Conservation (phyloP, 345 rosid species). For the Populus alba region DNA sequence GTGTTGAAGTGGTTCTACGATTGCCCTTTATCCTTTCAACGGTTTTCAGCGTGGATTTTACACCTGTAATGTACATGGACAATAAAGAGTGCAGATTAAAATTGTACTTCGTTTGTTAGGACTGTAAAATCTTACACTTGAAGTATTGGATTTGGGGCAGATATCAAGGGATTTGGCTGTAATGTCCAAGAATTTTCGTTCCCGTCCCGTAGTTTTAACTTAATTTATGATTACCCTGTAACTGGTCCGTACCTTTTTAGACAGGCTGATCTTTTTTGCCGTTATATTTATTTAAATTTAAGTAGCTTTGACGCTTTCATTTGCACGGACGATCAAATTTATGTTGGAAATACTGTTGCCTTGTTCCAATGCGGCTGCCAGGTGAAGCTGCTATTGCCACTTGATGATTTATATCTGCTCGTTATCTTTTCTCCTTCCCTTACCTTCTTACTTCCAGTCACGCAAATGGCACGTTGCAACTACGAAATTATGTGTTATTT, state of each 20-base stretch:
- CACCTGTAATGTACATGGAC: slow-evolving; percentile 22
- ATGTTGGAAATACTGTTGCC: background rate
- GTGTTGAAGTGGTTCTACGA: slow-evolving; percentile 1
- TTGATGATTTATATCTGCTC: background rate
- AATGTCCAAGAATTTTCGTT: slow-evolving; percentile 6
- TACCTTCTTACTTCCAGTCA: background rate
- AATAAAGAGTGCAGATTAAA: slow-evolving; percentile 25
- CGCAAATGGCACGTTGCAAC: background rate
- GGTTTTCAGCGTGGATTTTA: slow-evolving; percentile 16
- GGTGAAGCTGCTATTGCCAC: background rate
- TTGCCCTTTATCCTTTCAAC: slow-evolving; percentile 1
- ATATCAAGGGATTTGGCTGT: slow-evolving; percentile 19
- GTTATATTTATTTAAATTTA: background rate
- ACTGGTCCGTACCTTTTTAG: background rate
- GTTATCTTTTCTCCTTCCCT: background rate
- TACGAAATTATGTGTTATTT: background rate
- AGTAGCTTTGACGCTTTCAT: background rate
- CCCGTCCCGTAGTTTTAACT: background rate
- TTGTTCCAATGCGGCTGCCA: background rate
- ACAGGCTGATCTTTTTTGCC: background rate
- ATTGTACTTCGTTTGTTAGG: slow-evolving; percentile 16
- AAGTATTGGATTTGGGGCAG: slow-evolving; percentile 15
- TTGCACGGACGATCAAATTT: background rate
- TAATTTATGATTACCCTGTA: slow-evolving; percentile 3
- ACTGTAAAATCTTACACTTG: slow-evolving; percentile 25